Base-by-base conservation (phyloP, 2,329 filamentous ascomycete species). In the Zymoseptoria pseudotritici region DNA sequence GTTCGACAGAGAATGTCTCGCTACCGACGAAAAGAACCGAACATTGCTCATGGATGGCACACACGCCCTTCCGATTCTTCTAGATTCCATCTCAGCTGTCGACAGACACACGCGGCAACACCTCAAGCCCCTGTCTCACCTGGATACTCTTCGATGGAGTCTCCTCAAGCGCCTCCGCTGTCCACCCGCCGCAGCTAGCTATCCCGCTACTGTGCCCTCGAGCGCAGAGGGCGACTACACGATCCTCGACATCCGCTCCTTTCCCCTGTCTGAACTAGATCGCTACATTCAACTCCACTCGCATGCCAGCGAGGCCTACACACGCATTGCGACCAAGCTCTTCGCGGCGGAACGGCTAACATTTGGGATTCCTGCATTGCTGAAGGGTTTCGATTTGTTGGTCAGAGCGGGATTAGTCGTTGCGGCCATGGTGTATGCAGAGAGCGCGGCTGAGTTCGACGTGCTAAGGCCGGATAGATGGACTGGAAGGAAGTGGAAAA, bases 21-120 rank as follows among this genome's bases (percentile, higher is more conserved):
- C 75, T 31, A 76, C 76, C 0, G 73, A 79, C 22, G 75, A 81
- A 52, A 83, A 85, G 60, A 86, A 80, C 63, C 75, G 77, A 49
- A 89, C 85, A 0, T 70, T 87, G 7, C 81, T 77, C 74, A 72
- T 86, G 9, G 83, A 84, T 5, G 78, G 78, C 11, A 80, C 82
- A 0, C 76, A 83, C 11, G 66, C 83, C 1, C 72, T 89, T 9
- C 75, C 76, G 19, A 74, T 74, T 31, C 66, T 80, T 7, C 75
- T 80, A n/a, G 65, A 62, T n/a, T 64, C 66, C 5, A 65, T 71
- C 42, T 56, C 61, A 31, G 60, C 66, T 9, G 50, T 42, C 24
- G 20, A 26, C 19, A 20, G 31, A 21, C 46, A 19, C 24, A 21
- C 19, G 36, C 46, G 36, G 22, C 20, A 22, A n/a, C 29, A 11